phyloP scores from a whole-genome alignment of 768 basidiomycete genomes.

The Termitomyces sp. region DNA sequence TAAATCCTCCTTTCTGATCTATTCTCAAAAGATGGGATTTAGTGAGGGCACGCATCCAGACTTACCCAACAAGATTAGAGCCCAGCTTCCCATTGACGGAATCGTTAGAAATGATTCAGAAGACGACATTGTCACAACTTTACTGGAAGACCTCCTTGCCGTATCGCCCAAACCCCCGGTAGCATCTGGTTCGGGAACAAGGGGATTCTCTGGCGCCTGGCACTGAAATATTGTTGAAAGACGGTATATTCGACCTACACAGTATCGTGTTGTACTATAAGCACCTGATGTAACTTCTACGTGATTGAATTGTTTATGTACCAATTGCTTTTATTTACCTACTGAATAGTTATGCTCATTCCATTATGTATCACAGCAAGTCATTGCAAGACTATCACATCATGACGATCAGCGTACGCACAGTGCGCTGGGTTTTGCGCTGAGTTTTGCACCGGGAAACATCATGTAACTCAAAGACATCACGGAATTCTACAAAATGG shows the following conservation, averaged over 20 bases:
- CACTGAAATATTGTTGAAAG: constrained; percentile 18
- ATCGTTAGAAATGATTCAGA: constrained; percentile 50
- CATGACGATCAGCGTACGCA: too few species aligned
- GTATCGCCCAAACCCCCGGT: constrained; percentile 32
- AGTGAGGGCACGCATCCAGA: constrained; percentile 52
- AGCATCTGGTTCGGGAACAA: constrained; percentile 31
- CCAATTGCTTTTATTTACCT: neutral
- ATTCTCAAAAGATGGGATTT: constrained; percentile 66
- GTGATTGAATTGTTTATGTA: neutral
- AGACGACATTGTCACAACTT: constrained; percentile 60
- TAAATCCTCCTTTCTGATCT: constrained; percentile 6
- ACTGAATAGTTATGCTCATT: neutral
- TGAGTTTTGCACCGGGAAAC: too few species aligned
- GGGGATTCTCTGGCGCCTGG: constrained; percentile 45
- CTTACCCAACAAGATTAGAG: constrained; percentile 45
- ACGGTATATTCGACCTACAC: neutral
- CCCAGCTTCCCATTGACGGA: constrained; percentile 41
- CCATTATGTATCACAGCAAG: too few species aligned
- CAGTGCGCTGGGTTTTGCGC: too few species aligned
- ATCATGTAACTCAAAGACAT: too few species aligned
- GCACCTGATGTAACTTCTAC: neutral
- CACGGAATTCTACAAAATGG: too few species aligned
- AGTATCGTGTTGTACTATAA: neutral
- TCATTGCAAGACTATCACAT: too few species aligned
- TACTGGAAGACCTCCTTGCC: constrained; percentile 57